Percentiles rank a stretch among this genome's conserved stretches.
Conservation (phyloP, 2,329 filamentous ascomycete genomes). For the Neopestalotiopsis clavispora region DNA sequence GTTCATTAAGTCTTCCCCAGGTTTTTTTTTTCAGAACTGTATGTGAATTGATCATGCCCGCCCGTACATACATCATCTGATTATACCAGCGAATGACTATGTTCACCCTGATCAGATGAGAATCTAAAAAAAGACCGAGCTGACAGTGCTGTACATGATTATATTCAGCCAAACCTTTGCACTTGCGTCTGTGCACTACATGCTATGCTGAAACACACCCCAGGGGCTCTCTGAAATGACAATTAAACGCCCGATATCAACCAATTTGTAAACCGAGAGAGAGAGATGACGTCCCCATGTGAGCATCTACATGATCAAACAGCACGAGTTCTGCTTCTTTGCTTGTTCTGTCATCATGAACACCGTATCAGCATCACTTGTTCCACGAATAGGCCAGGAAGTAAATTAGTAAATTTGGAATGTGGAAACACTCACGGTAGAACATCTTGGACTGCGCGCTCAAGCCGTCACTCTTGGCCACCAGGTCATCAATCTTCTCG, state of each 20-base stretch:
- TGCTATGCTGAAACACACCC: constrained; percentile 29
- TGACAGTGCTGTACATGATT: background rate
- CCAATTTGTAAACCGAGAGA: background rate
- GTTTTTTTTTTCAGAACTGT: constrained; percentile 15
- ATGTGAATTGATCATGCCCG: background rate
- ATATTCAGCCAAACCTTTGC: constrained; percentile 1
- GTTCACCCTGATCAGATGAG: background rate
- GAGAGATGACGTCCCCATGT: background rate
- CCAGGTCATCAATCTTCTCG: constrained; percentile 94
- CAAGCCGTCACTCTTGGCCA: constrained; percentile 89
- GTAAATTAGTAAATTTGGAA: constrained; percentile 21
- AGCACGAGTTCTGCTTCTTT: constrained; percentile 84
- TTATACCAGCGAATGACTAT: constrained; percentile 26
- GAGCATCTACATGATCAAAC: constrained; percentile 65
- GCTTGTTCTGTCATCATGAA: constrained; percentile 56
- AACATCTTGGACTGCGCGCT: constrained; percentile 97
- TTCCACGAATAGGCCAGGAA: background rate
- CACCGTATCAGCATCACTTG: constrained; percentile 21
- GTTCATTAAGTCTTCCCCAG: constrained; percentile 13
- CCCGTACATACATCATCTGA: background rate
- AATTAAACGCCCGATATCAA: constrained; percentile 13
- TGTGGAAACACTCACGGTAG: constrained; percentile 65
- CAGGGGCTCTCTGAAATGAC: constrained; percentile 7
- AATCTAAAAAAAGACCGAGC: background rate
- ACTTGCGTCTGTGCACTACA: constrained; percentile 21